A percentile compares a stretch with the other conserved stretches of the same genome.
Conservation (phyloP, 805 yeast species). For the Ogataea kodamae region DNA sequence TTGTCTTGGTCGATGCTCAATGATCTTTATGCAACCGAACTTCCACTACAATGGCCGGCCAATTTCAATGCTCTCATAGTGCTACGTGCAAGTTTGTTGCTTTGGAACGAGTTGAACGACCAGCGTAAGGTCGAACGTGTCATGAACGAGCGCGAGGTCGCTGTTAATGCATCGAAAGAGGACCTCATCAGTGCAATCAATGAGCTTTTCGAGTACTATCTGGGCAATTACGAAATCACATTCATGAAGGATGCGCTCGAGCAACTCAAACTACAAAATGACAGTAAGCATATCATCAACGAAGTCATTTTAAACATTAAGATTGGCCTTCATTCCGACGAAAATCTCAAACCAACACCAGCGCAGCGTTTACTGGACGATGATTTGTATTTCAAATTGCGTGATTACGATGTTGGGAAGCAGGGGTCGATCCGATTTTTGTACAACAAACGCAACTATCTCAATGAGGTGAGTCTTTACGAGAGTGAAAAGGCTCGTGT, state of each 20-base stretch:
- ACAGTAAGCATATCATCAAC: constrained; percentile 24
- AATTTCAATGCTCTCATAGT: constrained; percentile 72
- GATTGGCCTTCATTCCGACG: constrained; percentile 24
- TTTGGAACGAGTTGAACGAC: constrained; percentile 25
- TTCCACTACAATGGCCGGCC: constrained; percentile 66
- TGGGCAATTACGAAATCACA: constrained; percentile 28
- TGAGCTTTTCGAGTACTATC: constrained; percentile 31
- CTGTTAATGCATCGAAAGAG: constrained; percentile 8
- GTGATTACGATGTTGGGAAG: constrained; percentile 32
- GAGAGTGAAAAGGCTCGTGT: constrained; percentile 8
- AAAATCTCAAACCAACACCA: constrained; percentile 2
- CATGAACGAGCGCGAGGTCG: constrained; percentile 14
- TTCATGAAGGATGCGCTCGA: constrained; percentile 23
- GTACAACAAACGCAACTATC: constrained; percentile 28
- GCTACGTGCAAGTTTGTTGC: constrained; percentile 49
- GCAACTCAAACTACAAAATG: constrained; percentile 18
- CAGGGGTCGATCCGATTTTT: constrained; percentile 33
- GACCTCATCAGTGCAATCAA: constrained; percentile 16
- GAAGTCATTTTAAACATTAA: constrained; percentile 31
- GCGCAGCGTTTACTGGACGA: constrained; percentile 6
- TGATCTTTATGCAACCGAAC: constrained; percentile 69
- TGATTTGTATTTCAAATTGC: constrained; percentile 29
- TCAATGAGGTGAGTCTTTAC: constrained; percentile 25
- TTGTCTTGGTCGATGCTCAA: constrained; percentile 73
- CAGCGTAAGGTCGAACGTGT: constrained; percentile 10